Evolutionary conservation across 2,329 filamentous ascomycete species (phyloP), one percentile per base, ranked within the genome.

Genomic region (Alternaria sp.): DNA sequence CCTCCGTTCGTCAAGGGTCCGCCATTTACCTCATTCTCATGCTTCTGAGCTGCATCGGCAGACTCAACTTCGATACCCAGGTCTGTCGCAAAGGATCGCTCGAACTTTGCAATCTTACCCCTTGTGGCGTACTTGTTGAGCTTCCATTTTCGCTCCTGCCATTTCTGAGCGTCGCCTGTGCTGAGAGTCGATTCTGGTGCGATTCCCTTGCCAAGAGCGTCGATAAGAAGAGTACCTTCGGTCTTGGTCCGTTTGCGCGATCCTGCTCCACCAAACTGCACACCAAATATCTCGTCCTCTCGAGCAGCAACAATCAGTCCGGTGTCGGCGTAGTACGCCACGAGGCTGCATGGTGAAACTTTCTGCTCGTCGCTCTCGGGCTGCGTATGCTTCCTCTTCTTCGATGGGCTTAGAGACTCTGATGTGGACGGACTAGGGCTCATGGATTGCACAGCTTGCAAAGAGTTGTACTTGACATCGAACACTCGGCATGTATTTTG

Each of bases 181-280:
- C 26, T 17, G n/a, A 13, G 21, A 21, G 36, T 23, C 5, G 57
- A 32, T 13, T 61, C 62, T 15, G 61, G 44, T 10, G 62, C 52
- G 30, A 87, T 81, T 3, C 90, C 91, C 63, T 89, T 89, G 2
- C 91, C 90, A 57, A 94, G 87, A 0, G 91, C 91, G 74, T 94
- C 91, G 32, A 92, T 90, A 25, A 94, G 81, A 8, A 92, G 82
- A 9, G 90, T 89, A 55, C 77, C 77, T 43, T 76, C 69, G 5
- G 71, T 69, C 67, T 75, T 81, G n/a, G 70, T 66, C 25, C 79
- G 75, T 64, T 82, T 83, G 7, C 76, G 74, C 10, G 74, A 64
- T 7, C 73, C 68, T 6, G 72, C 61, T 8, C 70, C 73, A 43
- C 73, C 74, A 15, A 84, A 71, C 57, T 93, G 91, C 55, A 93